Base-by-base conservation (phyloP, 2,329 filamentous ascomycete species). In the Cladosporium sp. region DNA sequence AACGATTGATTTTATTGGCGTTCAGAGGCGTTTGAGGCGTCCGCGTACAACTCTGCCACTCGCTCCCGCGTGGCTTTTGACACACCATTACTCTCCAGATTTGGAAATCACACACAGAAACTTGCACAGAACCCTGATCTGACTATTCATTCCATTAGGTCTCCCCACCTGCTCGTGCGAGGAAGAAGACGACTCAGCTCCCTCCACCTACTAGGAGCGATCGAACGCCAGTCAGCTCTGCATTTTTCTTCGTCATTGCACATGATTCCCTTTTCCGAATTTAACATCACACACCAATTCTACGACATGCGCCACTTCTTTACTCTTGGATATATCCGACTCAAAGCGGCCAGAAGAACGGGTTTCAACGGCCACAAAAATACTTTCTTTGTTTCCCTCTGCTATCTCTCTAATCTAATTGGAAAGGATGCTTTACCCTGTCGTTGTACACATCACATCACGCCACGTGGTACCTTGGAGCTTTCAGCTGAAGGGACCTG, bases 341-440 rank as follows among this genome's bases (percentile, higher is more conserved):
- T 13, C 35, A 22, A 37, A 35, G 20, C 48, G 42, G 42, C 25
- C 42, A 25, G 42, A 45, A n/a, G n/a, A 32, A 45, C 42, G n/a
- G 42, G 22, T 45, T 45, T 13, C 48, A n/a, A 39, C 19, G 48
- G 48, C 22, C 48, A 45, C 24, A 45, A 45, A 22, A 10, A 39
- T 51, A 32, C 4, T 28, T 45, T 45, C 42, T 45, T 45, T 45
- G 42, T 45, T 45, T 25, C n/a, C n/a, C n/a, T 45, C 42, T 25
- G 25, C 42, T 45, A 25, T 25, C 42, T 39, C 48, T 37, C 19
- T 51, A 51, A 51, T 51, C 24, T 51, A 51, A 51, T 51, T 51
- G 48, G 34, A 37, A 51, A 37, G 48, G 42, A 35, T 35, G n/a
- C 12, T 35, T 10, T n/a, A n/a, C n/a, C 17, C 36, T 39, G 36